Base-by-base conservation (phyloP, 192 early-diverging fungal genomes). In the Umbelopsis ramanniana region DNA sequence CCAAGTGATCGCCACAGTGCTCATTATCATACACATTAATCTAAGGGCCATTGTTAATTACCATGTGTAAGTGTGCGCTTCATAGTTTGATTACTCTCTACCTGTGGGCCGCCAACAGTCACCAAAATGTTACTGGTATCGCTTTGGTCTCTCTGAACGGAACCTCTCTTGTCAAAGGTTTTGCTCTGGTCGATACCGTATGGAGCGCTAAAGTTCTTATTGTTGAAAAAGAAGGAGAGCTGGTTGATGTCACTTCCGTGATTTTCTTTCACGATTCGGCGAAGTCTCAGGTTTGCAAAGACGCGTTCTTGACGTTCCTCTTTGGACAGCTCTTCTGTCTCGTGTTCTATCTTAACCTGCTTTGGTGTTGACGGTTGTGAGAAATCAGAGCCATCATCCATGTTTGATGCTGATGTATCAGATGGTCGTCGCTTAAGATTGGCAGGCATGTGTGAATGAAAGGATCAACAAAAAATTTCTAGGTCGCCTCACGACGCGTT, bases 11-110 rank as follows among this genome's bases (percentile, higher is more conserved):
- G 12, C 94, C 94, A 68, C 93, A 94, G 75, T 97, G 94, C 74
- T 94, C 94, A 78, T 97, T 97, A 72, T 97, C 95, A 75, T 93
- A 97, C 15, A 96, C 85, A 68, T 90, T 96, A 15, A 90, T 88
- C 88, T 93, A 79, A 26, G 9, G 23, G 4, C 60, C 3, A 29
- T 52, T 15, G 19, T 26, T 23, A n/a, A 8, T 67, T 19, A 23
- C 22, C 15, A 22, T 48, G 15, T 19, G 46, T 6, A 21, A 24
- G 24, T 19, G 33, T 52, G 17, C 22, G 19, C 37, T 11, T 22
- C 22, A 67, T 14, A 5, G 45, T 24, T 17, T 5, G 50, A 54
- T 38, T 33, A 10, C 3, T 76, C 66, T 75, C 84, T 67, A 90
- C 93, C 88, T 93, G 91, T 38, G 81, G 73, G 21, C 85, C 84